phyloP scores from a whole-genome alignment of 331 rosid genomes.

The Pyrus hybrid region DNA sequence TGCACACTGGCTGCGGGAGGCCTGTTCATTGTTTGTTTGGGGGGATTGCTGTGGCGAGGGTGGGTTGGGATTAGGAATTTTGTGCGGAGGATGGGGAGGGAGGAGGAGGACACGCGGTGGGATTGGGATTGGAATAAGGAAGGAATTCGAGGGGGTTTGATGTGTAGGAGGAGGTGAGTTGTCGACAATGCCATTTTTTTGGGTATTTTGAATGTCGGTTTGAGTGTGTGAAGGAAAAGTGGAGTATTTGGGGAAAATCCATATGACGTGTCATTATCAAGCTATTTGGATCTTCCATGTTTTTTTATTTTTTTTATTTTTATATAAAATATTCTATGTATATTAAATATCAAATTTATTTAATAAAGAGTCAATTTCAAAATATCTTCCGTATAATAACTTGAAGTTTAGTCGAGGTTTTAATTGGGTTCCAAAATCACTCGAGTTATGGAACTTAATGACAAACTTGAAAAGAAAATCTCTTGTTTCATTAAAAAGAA shows the following conservation, averaged over 20 bases:
- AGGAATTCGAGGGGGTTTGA: constrained; percentile 17
- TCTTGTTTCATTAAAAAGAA: no score
- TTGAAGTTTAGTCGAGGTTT: no score
- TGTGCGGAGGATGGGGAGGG: constrained; percentile 12
- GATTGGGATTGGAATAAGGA: not conserved
- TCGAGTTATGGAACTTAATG: no score
- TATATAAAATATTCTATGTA: no score
- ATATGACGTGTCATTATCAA: not conserved
- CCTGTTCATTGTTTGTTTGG: constrained; percentile 22
- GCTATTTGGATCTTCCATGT: not conserved
- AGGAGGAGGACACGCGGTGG: not conserved
- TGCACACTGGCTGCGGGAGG: constrained; percentile 31
- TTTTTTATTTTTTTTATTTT: no score
- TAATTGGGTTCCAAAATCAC: no score
- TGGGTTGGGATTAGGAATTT: constrained; percentile 2
- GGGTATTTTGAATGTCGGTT: not conserved
- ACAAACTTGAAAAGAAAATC: no score
- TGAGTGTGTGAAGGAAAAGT: not conserved
- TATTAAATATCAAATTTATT: no score
- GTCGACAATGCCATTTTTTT: constrained; percentile 7
- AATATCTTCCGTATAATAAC: no score
- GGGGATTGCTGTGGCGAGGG: constrained; percentile 6
- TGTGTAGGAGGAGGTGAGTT: constrained; percentile 5
- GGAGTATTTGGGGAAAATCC: not conserved
- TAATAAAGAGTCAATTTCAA: no score